A percentile compares a stretch with the other conserved stretches of the same genome.
These are phyloP conservation scores for Sungouiozyma ichnusensis DNA, from an alignment of 805 yeast species.

Conservation along the genomic window DNA sequence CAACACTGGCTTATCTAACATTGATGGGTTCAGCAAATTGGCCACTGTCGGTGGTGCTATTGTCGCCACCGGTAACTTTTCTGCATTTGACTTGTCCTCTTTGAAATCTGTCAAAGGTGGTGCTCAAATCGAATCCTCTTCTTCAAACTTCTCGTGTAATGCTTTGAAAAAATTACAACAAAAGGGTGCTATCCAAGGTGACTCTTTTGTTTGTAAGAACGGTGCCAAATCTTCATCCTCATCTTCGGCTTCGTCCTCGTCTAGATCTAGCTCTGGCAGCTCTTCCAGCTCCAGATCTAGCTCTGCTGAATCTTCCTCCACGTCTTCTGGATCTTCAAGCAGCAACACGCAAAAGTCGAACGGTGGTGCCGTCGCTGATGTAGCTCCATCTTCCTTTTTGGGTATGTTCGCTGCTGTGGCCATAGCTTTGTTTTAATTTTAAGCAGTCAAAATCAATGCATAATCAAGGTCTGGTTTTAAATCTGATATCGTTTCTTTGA, in stretches of 20 bases:
- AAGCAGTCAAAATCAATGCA: background rate
- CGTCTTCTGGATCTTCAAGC: constrained; percentile 1
- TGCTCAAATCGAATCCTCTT: constrained; percentile 65
- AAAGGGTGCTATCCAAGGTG: constrained; percentile 85
- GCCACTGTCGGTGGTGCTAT: constrained; percentile 82
- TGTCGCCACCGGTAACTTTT: constrained; percentile 66
- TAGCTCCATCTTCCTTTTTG: constrained; percentile 33
- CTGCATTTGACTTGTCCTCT: constrained; percentile 63
- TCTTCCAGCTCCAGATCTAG: constrained; percentile 4
- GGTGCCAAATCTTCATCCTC: constrained; percentile 42
- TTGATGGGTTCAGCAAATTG: constrained; percentile 68
- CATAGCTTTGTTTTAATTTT: constrained; percentile 38
- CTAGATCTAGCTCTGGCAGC: constrained; percentile 13
- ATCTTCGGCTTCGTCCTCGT: constrained; percentile 31
- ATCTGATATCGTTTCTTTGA: background rate
- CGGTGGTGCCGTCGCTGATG: constrained; percentile 28
- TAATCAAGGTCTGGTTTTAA: background rate
- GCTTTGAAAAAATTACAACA: constrained; percentile 61
- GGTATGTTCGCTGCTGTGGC: constrained; percentile 42
- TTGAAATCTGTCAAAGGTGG: constrained; percentile 86
- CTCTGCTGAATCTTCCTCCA: constrained; percentile 11
- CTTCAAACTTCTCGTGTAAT: constrained; percentile 68
- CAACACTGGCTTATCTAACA: constrained; percentile 59
- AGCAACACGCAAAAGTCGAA: constrained; percentile 13
- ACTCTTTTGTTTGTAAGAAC: constrained; percentile 66